Evolutionary conservation across 2,329 filamentous ascomycete species (phyloP).

Genomic region (Leptographium flavum): DNA sequence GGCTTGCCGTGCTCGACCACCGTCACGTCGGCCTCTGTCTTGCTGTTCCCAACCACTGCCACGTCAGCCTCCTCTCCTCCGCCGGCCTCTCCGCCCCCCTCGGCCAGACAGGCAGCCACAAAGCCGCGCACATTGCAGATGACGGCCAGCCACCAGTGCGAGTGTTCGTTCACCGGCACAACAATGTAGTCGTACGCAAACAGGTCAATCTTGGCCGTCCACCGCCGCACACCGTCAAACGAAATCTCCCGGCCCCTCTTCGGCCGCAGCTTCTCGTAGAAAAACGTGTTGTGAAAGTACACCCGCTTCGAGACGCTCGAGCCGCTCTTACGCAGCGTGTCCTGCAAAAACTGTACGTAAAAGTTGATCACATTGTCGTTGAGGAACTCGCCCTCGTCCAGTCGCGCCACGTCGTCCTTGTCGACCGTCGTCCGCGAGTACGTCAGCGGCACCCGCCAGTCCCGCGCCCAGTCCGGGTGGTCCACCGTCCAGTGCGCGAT

Average conservation of each 20-base stretch:
- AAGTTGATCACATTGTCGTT: constrained; percentile 91
- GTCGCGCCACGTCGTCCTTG: constrained; percentile 55
- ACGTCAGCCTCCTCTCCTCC: background rate
- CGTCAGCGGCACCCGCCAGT: constrained; percentile 44
- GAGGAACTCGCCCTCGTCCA: constrained; percentile 74
- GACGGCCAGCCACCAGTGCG: constrained; percentile 90
- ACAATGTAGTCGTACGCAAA: constrained; percentile 80
- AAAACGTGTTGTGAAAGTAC: constrained; percentile 88
- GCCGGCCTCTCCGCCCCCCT: background rate
- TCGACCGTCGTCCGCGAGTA: constrained; percentile 56
- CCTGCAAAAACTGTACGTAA: constrained; percentile 63
- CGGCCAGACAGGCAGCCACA: constrained; percentile 15
- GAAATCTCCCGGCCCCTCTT: constrained; percentile 49
- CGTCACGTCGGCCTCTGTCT: background rate
- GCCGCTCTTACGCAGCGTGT: constrained; percentile 37
- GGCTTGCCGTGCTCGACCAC: no score
- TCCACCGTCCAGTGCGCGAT: constrained; percentile 31
- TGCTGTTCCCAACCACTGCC: background rate
- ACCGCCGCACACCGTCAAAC: constrained; percentile 71
- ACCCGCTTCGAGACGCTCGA: constrained; percentile 48
- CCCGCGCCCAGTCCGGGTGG: background rate
- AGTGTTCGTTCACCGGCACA: constrained; percentile 76
- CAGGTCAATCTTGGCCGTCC: constrained; percentile 77
- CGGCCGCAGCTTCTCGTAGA: constrained; percentile 65
- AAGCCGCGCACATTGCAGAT: constrained; percentile 76